A percentile compares a stretch with the other conserved stretches of the same genome.
Conservation (phyloP, 31 red algal genomes). For the Endocladia muricata region DNA sequence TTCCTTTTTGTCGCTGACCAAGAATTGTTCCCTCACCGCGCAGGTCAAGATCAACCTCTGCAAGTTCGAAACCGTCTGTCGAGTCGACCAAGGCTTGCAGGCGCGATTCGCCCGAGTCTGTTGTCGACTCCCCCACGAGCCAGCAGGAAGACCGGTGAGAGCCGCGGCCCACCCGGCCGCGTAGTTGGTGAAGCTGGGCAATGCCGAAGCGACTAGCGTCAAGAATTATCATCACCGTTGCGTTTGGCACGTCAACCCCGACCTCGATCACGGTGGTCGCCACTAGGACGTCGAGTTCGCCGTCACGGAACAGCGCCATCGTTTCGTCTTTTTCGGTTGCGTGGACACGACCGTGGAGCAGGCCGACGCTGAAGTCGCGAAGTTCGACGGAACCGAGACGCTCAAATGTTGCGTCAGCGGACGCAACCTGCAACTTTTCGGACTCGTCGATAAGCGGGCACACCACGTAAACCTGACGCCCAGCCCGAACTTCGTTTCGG, state of each 20-base stretch:
- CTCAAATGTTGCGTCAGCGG: no score
- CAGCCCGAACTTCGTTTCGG: not conserved
- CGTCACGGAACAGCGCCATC: not conserved
- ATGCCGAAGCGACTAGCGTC: conserved; percentile 9
- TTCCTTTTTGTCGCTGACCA: no score
- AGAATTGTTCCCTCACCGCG: conserved; percentile 3
- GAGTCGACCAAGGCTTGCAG: not conserved
- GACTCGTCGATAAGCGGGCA: conserved; percentile 8
- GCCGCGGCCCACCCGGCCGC: conserved; percentile 18
- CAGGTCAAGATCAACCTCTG: conserved; percentile 8
- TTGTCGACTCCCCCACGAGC: not conserved
- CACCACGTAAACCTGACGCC: conserved; percentile 16
- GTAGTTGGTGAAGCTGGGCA: conserved; percentile 12
- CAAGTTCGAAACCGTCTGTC: conserved; percentile 6
- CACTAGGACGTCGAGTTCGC: conserved; percentile 6
- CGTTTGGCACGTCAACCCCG: conserved; percentile 11
- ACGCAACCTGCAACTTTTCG: not conserved
- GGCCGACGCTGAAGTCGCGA: no score
- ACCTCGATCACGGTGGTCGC: conserved; percentile 22
- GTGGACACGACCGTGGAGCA: not conserved
- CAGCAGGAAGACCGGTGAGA: not conserved
- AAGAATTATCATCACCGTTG: conserved; percentile 13
- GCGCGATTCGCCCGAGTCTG: not conserved
- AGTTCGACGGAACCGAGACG: no score
- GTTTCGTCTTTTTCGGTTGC: conserved; percentile 8